Conservation (phyloP, 2,329 filamentous ascomycete genomes). For the Rhinocladiella mackenziei region DNA sequence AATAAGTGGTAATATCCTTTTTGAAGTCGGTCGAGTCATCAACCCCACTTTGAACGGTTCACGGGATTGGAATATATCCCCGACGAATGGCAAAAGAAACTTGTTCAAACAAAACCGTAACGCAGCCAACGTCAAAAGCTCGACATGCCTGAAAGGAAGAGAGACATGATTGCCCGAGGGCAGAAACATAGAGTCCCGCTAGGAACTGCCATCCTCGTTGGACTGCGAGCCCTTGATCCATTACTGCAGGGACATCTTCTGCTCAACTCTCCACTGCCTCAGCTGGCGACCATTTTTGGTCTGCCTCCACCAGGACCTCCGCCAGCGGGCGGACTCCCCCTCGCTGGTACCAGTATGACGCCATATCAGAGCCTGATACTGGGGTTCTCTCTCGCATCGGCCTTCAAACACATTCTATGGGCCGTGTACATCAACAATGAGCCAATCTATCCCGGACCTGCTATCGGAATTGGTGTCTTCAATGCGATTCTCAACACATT, state of each 20-base stretch:
- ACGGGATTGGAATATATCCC: too few species aligned
- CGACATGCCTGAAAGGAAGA: slow-evolving; percentile 5
- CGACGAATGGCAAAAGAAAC: too few species aligned
- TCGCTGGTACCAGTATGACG: slow-evolving; percentile 11
- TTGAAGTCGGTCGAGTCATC: too few species aligned
- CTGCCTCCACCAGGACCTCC: slow-evolving; percentile 6
- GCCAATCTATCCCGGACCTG: slow-evolving; percentile 33
- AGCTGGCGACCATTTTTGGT: slow-evolving; percentile 5
- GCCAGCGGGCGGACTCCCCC: slow-evolving; percentile 8
- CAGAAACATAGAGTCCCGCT: slow-evolving; percentile 7
- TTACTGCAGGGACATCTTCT: slow-evolving; percentile 17
- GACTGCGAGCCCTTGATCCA: slow-evolving; percentile 17
- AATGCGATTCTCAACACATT: slow-evolving; percentile 55
- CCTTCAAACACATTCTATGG: slow-evolving; percentile 25
- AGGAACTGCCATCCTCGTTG: slow-evolving; percentile 16
- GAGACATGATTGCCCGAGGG: slow-evolving; percentile 13
- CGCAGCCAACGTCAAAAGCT: not conserved
- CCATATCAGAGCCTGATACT: slow-evolving; percentile 22
- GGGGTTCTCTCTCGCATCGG: slow-evolving; percentile 18
- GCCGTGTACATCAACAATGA: slow-evolving; percentile 10
- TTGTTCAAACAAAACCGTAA: not conserved
- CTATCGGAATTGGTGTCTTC: slow-evolving; percentile 46
- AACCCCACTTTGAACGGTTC: too few species aligned
- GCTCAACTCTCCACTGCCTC: slow-evolving; percentile 11
- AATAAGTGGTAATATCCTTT: too few species aligned